Percentiles rank a stretch among this genome's conserved stretches.
Evolutionary conservation across 1,284 basidiomycete species (phyloP).

Genomic region (Heterobasidion parviporum): DNA sequence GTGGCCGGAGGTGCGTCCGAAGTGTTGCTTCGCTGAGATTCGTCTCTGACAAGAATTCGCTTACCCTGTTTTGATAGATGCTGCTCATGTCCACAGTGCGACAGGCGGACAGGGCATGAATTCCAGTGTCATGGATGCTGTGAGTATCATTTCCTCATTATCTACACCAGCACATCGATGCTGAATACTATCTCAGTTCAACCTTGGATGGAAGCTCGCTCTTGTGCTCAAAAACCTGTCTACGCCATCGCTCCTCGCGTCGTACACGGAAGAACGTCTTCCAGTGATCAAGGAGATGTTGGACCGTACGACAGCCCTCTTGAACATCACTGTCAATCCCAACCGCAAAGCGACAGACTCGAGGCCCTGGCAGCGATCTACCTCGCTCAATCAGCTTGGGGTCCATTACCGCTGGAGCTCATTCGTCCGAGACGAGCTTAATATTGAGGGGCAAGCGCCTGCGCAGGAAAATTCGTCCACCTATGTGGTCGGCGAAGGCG

Average conservation of each 20-base stretch:
- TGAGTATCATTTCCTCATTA: background rate
- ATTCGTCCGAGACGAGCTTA: slow-evolving; percentile 10
- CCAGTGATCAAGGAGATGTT: slow-evolving; percentile 19
- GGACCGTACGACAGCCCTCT: slow-evolving; percentile 6
- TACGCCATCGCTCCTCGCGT: slow-evolving; percentile 10
- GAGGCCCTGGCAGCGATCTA: slow-evolving; percentile 2
- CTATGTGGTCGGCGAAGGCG: background rate
- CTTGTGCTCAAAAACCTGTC: slow-evolving; percentile 14
- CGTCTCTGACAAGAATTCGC: background rate
- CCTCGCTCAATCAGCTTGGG: slow-evolving; percentile 11
- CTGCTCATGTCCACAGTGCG: slow-evolving; percentile 11
- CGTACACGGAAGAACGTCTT: slow-evolving; percentile 16
- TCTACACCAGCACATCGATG: too few relatives aligned
- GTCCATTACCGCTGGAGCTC: slow-evolving; percentile 15
- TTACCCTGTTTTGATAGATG: slow-evolving; percentile 2
- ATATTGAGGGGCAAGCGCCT: background rate
- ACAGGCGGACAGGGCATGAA: slow-evolving; percentile 14
- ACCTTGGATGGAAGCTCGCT: slow-evolving; percentile 19
- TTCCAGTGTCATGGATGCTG: slow-evolving; percentile 12
- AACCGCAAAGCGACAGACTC: background rate
- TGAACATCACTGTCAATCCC: background rate
- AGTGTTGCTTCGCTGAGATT: background rate
- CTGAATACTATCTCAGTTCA: slow-evolving; percentile 10
- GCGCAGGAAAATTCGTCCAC: background rate
- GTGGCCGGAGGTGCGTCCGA: slow-evolving; percentile 26